Base-by-base conservation (phyloP, 2,329 filamentous ascomycete species). In the Cladosporium velox region DNA sequence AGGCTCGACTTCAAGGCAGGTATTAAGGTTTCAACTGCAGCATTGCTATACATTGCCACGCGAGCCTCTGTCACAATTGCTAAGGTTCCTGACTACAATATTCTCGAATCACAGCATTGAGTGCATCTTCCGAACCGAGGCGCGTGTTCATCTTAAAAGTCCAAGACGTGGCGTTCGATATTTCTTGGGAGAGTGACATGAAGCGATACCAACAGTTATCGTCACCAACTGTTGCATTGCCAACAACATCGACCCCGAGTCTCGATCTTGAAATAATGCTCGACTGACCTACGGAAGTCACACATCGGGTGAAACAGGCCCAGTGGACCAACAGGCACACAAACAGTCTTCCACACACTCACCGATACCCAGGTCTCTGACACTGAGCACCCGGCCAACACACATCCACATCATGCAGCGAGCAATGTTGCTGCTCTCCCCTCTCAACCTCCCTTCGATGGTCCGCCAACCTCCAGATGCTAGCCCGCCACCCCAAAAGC, bases 51-150 rank as follows among this genome's bases (percentile, higher is more conserved):
- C 41, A 47, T 47, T 15, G 41, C 41, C 41, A 47, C 41, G 41
- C 41, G 41, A 47, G 10, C 3, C 3, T 47, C 3, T 47, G 21
- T 47, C 41, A 24, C n/a, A 47, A 47, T 24, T 24, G 4, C n/a
- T 21, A 47, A 24, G 8, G 41, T 24, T 21, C n/a, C 10, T 11
- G 41, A 4, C 4, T 1, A 47, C n/a, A 10, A 24, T 4, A 4
- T 3, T 12, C 8, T 47, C n/a, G 41, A 47, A 47, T 47, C 41
- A 21, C 41, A 47, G n/a, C 41, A 47, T 47, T 4, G 10, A 21
- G 41, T 18, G 6, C n/a, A 21, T 21, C n/a, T 32, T 55, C 52
- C 52, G 52, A 34, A 55, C 52, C 52, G 52, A 55, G 52, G 52
- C 52, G 52, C 18, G 32, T 1, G 30, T 14, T n/a, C 28, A 32